phyloP scores from a whole-genome alignment of 768 basidiomycete species.

The Podaxis rugospora region DNA sequence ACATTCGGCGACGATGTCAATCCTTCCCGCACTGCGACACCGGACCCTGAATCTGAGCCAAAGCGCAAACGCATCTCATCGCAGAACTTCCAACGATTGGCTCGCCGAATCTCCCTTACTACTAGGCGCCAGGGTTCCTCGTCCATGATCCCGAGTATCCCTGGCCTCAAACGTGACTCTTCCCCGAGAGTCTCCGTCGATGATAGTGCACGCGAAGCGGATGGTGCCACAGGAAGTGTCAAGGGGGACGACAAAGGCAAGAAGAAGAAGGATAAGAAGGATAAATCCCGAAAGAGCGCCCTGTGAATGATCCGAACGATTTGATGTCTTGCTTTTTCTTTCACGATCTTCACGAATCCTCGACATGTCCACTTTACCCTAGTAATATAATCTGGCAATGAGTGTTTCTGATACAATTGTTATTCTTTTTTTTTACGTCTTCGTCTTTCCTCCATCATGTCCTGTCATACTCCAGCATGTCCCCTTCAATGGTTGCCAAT shows the following conservation, averaged over 20 bases:
- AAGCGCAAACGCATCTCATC: conserved; percentile 80
- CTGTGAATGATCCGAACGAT: conserved; percentile 17
- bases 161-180: conserved; percentile 50
- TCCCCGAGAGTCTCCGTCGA: conserved; percentile 43
- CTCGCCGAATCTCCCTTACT: conserved; percentile 65
- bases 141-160: conserved; percentile 34
- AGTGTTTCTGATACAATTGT: conserved; percentile 5
- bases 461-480: background rate
- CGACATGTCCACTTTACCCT: conserved; percentile 4
- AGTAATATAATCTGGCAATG: conserved; percentile 8
- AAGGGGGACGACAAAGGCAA: conserved; percentile 51
- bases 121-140: conserved; percentile 54
- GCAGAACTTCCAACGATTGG: conserved; percentile 82
- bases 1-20: conserved; percentile 63
- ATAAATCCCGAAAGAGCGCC: conserved; percentile 46
- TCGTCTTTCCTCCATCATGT: background rate
- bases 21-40: conserved; percentile 67
- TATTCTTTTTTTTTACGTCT: background rate
- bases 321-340: conserved; percentile 19
- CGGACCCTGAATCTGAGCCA: conserved; percentile 68
- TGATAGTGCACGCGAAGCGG: conserved; percentile 39
- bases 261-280: conserved; percentile 60
- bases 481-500: background rate
- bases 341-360: conserved; percentile 24
- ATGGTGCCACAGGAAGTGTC: conserved; percentile 56